These are phyloP conservation scores for Beauveria medogensis DNA, from an alignment of 2,329 filamentous ascomycete genomes.

Conservation along the genomic window DNA sequence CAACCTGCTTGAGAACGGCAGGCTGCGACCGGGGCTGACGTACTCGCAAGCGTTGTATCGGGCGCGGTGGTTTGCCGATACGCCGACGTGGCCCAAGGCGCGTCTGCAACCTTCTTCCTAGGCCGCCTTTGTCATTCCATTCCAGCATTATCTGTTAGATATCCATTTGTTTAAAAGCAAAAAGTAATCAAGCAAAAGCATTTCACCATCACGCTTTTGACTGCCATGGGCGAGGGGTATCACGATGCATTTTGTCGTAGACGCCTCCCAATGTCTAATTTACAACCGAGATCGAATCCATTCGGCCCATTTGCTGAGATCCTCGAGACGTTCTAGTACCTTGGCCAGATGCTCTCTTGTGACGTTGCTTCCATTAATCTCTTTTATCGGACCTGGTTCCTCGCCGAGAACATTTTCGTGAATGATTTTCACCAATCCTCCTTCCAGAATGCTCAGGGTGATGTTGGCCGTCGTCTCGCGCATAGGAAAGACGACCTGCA, in stretches of 20 bases:
- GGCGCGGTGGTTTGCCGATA: slow-evolving; percentile 6
- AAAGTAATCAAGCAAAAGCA: not conserved
- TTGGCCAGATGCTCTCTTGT: slow-evolving; percentile 35
- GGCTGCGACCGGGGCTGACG: not conserved
- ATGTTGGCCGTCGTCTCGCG: slow-evolving; percentile 41
- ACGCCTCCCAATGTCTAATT: slow-evolving; percentile 11
- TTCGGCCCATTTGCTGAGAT: slow-evolving; percentile 45
- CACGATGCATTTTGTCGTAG: not conserved
- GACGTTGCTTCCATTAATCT: slow-evolving; percentile 16
- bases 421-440: slow-evolving; percentile 49
- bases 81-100: slow-evolving; percentile 9
- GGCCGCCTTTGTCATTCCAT: not conserved
- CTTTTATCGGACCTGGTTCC: slow-evolving; percentile 26
- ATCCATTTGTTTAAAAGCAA: not conserved
- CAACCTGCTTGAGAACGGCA: not conserved
- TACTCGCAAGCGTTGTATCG: slow-evolving; percentile 1
- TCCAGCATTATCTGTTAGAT: not conserved
- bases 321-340: slow-evolving; percentile 41
- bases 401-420: slow-evolving; percentile 43
- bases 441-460: slow-evolving; percentile 49
- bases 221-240: not conserved
- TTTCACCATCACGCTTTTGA: not conserved
- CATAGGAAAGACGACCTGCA: slow-evolving; percentile 49
- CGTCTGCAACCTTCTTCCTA: not conserved
- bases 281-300: slow-evolving; percentile 37